These are phyloP conservation scores for Simmondsia chinensis DNA, from an alignment of 148 eudicot species.

Conservation along the genomic window DNA sequence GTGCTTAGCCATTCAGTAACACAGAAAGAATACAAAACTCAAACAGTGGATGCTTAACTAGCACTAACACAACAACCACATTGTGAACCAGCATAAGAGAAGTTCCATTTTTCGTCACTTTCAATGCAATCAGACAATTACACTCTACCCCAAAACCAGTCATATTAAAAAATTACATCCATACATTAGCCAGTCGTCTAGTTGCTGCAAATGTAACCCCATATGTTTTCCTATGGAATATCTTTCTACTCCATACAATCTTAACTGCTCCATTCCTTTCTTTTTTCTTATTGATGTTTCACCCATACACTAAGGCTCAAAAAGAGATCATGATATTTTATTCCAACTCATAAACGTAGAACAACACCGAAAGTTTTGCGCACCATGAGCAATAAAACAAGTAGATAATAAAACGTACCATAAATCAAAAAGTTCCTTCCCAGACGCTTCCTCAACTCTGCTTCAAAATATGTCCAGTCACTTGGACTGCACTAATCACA, in stretches of 20 bases:
- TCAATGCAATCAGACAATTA: too few species aligned
- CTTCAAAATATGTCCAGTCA: constrained; percentile 96
- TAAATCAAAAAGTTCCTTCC: constrained; percentile 79
- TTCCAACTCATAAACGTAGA: neutral
- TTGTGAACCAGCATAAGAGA: too few species aligned
- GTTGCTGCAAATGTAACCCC: too few species aligned
- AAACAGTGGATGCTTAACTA: neutral
- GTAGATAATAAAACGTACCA: constrained; percentile 43
- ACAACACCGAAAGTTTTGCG: neutral
- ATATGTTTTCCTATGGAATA: too few species aligned
- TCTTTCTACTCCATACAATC: too few species aligned
- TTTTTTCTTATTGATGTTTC: neutral
- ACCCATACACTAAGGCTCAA: neutral
- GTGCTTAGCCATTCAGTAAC: too few species aligned
- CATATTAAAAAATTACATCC: too few species aligned
- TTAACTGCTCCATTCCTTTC: too few species aligned
- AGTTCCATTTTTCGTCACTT: too few species aligned
- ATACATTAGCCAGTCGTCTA: too few species aligned
- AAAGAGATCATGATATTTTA: neutral
- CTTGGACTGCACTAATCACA: constrained; percentile 74
- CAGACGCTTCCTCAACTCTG: constrained; percentile 76
- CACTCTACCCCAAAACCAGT: too few species aligned
- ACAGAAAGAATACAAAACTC: neutral
- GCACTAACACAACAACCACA: too few species aligned
- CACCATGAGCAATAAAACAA: neutral